Percentiles rank a stretch among this genome's conserved stretches.
phyloP scores from a whole-genome alignment of 2,329 filamentous ascomycete genomes.

The Epichloe hybrida region DNA sequence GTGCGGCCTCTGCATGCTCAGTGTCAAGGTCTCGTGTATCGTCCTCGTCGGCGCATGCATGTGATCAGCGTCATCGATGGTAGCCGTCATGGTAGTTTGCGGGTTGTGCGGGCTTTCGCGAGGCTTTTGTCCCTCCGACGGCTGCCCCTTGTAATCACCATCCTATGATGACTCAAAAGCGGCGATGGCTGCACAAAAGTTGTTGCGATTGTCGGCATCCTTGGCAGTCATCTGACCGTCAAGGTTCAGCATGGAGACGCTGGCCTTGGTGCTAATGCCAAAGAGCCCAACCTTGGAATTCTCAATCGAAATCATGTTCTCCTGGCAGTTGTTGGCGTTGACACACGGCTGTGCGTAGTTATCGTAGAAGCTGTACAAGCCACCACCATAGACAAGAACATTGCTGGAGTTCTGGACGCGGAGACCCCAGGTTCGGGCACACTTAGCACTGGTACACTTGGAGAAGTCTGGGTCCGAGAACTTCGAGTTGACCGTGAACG shows the following conservation, averaged over 20 bases:
- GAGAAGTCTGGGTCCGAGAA: conserved; percentile 59
- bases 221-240: conserved; percentile 40
- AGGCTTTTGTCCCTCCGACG: not conserved
- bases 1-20: not conserved
- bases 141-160: conserved; percentile 5
- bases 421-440: conserved; percentile 66
- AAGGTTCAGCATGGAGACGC: conserved; percentile 57
- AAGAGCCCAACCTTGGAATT: conserved; percentile 52
- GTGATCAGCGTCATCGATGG: not conserved
- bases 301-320: conserved; percentile 64
- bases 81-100: not conserved
- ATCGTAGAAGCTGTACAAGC: conserved; percentile 73
- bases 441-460: conserved; percentile 37
- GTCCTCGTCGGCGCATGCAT: not conserved
- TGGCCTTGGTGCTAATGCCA: conserved; percentile 61
- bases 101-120: not conserved
- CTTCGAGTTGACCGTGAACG: conserved; percentile 44
- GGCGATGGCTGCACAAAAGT: conserved; percentile 49
- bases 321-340: conserved; percentile 54
- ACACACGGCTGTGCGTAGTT: conserved; percentile 66
- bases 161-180: conserved; percentile 26
- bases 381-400: conserved; percentile 57
- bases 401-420: conserved; percentile 55
- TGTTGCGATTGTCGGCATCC: conserved; percentile 50
- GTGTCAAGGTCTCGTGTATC: not conserved